Percentiles rank a stretch among this genome's conserved stretches.
These are phyloP conservation scores for Hirschioporus abietinus DNA, from an alignment of 768 basidiomycete genomes.

Conservation along the genomic window DNA sequence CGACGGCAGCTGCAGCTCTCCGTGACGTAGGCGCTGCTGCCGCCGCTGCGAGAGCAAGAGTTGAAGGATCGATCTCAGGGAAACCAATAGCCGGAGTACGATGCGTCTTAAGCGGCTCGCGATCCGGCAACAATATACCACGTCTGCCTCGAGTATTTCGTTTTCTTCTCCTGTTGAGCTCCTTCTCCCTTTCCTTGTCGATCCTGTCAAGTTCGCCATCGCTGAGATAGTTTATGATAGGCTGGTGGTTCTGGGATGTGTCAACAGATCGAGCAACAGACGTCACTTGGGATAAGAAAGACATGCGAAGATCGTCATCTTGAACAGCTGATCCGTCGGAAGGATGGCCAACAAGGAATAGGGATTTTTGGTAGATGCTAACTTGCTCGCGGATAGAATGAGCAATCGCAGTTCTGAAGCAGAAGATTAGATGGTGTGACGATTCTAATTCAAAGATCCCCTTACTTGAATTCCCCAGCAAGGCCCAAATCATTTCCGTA, in stretches of 20 bases:
- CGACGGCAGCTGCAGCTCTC: conserved; percentile 83
- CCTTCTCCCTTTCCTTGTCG: conserved; percentile 93
- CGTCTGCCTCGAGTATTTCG: conserved; percentile 77
- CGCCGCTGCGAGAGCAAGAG: conserved; percentile 58
- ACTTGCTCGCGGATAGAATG: conserved; percentile 96
- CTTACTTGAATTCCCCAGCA: conserved; percentile 88
- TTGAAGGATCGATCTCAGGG: conserved; percentile 71
- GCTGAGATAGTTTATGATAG: conserved; percentile 82
- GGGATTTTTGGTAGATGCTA: conserved; percentile 84
- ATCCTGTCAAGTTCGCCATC: conserved; percentile 84
- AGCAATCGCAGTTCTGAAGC: conserved; percentile 82
- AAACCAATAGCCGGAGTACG: conserved; percentile 85
- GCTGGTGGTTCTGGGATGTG: conserved; percentile 77
- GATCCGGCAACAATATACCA: conserved; percentile 83
- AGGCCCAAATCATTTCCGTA: conserved; percentile 86
- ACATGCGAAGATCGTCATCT: conserved; percentile 87
- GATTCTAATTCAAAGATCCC: conserved; percentile 8
- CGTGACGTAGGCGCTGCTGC: conserved; percentile 65
- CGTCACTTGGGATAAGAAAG: conserved; percentile 80
- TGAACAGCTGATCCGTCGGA: conserved; percentile 71
- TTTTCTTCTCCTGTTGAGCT: conserved; percentile 78
- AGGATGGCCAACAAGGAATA: conserved; percentile 86
- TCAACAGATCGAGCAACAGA: conserved; percentile 69
- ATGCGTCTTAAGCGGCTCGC: conserved; percentile 88
- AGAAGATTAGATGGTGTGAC: conserved; percentile 6